Conservation (phyloP, 352 stramenopile species). For the Phytophthora europaea region DNA sequence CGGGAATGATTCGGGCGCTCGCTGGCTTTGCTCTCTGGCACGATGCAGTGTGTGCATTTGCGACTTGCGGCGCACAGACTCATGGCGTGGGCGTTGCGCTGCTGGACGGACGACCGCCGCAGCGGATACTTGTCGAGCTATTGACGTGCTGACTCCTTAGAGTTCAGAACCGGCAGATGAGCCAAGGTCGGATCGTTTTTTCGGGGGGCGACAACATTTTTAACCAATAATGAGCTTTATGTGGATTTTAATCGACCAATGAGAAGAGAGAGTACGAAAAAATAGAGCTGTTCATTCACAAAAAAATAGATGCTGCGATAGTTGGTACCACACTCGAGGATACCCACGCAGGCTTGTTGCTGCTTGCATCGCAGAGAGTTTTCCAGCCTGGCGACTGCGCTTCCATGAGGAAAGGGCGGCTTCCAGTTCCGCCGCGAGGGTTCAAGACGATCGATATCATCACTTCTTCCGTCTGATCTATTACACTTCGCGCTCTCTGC, state of each 20-base stretch:
- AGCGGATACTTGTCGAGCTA: conserved; percentile 17
- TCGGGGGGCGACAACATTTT: conserved; percentile 7
- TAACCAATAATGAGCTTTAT: not conserved
- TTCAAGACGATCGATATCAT: not conserved
- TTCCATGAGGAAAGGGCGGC: conserved; percentile 8
- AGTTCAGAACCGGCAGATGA: conserved; percentile 39
- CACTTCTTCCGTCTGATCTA: not conserved
- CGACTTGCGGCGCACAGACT: not conserved
- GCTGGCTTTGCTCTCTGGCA: conserved; percentile 3
- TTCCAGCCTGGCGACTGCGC: conserved; percentile 4
- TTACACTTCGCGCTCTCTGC: not conserved
- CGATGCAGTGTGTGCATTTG: not conserved
- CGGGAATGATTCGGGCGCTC: conserved; percentile 25
- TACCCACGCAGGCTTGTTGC: not conserved
- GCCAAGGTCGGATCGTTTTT: conserved; percentile 24
- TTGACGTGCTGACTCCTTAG: conserved; percentile 26
- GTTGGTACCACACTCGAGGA: conserved; percentile 1
- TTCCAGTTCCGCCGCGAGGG: not conserved
- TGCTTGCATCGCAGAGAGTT: conserved; percentile 13
- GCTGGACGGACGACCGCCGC: conserved; percentile 23
- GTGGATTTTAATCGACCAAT: not conserved
- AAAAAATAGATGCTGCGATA: conserved; percentile 18
- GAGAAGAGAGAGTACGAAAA: not conserved
- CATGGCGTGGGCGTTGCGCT: not conserved
- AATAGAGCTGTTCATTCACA: conserved; percentile 15